Evolutionary conservation across 495 filamentous ascomycete genomes (phyloP), one percentile per base, ranked within the genome.

Genomic region (Elaphomyces granulatus): DNA sequence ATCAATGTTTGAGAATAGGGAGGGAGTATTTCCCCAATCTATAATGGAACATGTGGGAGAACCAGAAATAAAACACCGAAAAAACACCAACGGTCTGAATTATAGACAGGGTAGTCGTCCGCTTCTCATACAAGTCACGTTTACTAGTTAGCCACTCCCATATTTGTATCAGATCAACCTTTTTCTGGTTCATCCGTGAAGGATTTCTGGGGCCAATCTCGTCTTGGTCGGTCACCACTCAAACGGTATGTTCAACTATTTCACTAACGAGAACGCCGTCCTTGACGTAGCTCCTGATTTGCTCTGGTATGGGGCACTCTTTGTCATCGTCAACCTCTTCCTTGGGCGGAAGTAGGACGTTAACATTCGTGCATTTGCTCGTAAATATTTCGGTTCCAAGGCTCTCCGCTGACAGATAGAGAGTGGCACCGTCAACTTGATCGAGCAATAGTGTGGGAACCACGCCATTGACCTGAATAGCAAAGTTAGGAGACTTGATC

Each of bases 401-500:
- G 53, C 80, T 85, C 47, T 87, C 79, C 51, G 78, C 78, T 49
- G 77, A 72, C 15, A 98, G 70, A 60, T 93, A 96, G 40, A 96
- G 58, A 31, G 77, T 75, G 15, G 84, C 90, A 41, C 85, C 81
- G 54, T 98, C 90, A 36, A 95, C 80, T 63, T 94, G 84, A 56
- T 98, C 92, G 36, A 98, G 62, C 37, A 95, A 61, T 38, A 96
- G 60, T 15, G 87, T 95, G 9, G 92, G 90, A 18, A 92, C 70
- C 6, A 65, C 72, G 38, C 83, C 87, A 32, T 87, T 59, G 20
- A 96, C 80, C 61, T 96, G 87, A 15, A 96, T 64, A 21, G 85
- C 86, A 54, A 99, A 94, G 49, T 85, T 87, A 41, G 81, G 72
- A 40, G 76, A 85, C 65, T 94, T 94, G 70, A 99, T 87, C 33